phyloP scores from a whole-genome alignment of 1,284 basidiomycete genomes.

The Malassezia nana region DNA sequence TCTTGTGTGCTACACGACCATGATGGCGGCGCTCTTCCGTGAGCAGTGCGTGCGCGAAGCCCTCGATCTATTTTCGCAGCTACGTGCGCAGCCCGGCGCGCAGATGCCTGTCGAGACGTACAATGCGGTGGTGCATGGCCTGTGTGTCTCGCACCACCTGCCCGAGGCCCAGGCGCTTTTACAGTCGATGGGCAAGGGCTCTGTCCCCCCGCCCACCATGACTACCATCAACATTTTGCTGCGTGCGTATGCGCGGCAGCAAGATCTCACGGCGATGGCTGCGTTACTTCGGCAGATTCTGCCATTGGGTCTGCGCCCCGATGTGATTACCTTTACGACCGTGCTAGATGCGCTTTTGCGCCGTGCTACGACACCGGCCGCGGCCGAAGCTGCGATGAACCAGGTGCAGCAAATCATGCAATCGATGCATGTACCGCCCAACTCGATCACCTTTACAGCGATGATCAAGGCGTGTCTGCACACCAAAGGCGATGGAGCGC shows the following conservation, averaged over 20 bases:
- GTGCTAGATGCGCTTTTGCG: constrained; percentile 35
- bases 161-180: constrained; percentile 22
- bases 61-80: constrained; percentile 21
- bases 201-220: constrained; percentile 28
- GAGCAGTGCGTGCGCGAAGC: constrained; percentile 19
- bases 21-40: constrained; percentile 30
- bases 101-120: constrained; percentile 26
- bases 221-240: constrained; percentile 36
- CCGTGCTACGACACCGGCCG: constrained; percentile 18
- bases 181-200: constrained; percentile 23
- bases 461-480: constrained; percentile 37
- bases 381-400: constrained; percentile 17
- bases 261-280: constrained; percentile 22
- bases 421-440: constrained; percentile 25
- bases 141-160: constrained; percentile 16
- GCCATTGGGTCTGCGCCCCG: constrained; percentile 20
- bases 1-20: constrained; percentile 31
- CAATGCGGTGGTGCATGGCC: constrained; percentile 33
- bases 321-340: constrained; percentile 39
- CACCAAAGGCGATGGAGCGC: constrained; percentile 1
- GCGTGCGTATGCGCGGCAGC: constrained; percentile 23
- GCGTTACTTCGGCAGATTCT: constrained; percentile 22
- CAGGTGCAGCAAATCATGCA: constrained; percentile 32
- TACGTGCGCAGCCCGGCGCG: constrained; percentile 10
- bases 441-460: constrained; percentile 33